Percentiles rank a stretch among this genome's conserved stretches.
phyloP scores from a whole-genome alignment of 148 eudicot species.

The Spergularia bocconei region DNA sequence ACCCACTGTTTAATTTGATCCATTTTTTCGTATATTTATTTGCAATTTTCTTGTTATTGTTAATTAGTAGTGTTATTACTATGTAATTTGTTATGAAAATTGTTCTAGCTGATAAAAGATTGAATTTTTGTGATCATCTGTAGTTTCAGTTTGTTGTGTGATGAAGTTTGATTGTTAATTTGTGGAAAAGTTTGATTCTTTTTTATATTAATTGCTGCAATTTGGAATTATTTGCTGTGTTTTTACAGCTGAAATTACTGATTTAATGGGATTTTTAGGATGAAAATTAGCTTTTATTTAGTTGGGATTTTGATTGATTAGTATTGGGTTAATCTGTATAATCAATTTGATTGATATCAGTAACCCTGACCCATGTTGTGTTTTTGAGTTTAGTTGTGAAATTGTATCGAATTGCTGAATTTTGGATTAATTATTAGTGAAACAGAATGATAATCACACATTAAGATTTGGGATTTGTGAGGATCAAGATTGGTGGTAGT shows the following conservation, averaged over 20 bases:
- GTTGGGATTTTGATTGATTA: slow-evolving; percentile 3
- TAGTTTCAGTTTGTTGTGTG: slow-evolving; percentile 21
- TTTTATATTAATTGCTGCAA: slow-evolving; percentile 15
- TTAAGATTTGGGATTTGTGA: slow-evolving; percentile 3
- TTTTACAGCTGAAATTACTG: slow-evolving; percentile 9
- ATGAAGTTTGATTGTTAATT: slow-evolving; percentile 10
- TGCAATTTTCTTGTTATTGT: slow-evolving; percentile 8
- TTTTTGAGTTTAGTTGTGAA: slow-evolving; percentile 17
- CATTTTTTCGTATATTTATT: slow-evolving; percentile 8
- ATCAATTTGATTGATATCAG: slow-evolving; percentile 14
- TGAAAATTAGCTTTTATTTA: slow-evolving; percentile 12
- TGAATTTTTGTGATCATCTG: slow-evolving; percentile 12
- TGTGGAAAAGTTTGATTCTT: slow-evolving; percentile 3
- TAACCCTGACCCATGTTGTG: slow-evolving; percentile 6
- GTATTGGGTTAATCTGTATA: not conserved
- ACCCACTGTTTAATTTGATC: slow-evolving; percentile 17
- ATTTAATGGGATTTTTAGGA: not conserved
- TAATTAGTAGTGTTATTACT: slow-evolving; percentile 1
- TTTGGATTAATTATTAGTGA: slow-evolving; percentile 11
- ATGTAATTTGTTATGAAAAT: not conserved
- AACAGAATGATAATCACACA: slow-evolving; percentile 13
- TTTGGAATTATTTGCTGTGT: slow-evolving; percentile 5
- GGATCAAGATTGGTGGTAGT: too few relatives aligned
- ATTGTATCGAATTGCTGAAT: slow-evolving; percentile 11
- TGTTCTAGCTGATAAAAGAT: slow-evolving; percentile 13